These are phyloP conservation scores for Flaveria sonorensis DNA, from an alignment of 129 eudicot species.

Conservation along the genomic window DNA sequence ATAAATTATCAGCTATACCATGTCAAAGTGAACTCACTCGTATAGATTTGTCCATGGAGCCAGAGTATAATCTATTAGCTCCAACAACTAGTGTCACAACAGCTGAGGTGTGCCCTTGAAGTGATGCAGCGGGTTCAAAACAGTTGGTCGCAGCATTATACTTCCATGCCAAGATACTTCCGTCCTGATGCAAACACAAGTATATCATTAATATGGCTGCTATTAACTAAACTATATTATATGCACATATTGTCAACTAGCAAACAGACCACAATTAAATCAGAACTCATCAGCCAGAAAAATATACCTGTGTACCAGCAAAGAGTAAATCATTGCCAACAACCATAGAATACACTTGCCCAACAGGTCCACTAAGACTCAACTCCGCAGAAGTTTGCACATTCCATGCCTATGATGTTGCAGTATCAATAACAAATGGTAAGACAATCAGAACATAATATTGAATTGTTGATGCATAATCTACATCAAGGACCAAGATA, in stretches of 20 bases:
- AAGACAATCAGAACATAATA: constrained; percentile 1
- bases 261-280: neutral
- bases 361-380: constrained; percentile 87
- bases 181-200: constrained; percentile 52
- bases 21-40: constrained; percentile 44
- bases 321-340: constrained; percentile 83
- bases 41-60: constrained; percentile 91
- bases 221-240: too few species aligned
- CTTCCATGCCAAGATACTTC: constrained; percentile 88
- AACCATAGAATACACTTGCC: constrained; percentile 86
- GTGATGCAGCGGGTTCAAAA: constrained; percentile 96
- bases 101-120: constrained; percentile 78
- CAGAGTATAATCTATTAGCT: constrained; percentile 87
- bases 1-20: constrained; percentile 11
- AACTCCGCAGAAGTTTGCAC: constrained; percentile 70
- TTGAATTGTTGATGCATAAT: neutral
- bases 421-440: neutral
- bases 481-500: neutral
- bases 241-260: too few species aligned
- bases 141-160: constrained; percentile 64
- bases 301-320: constrained; percentile 85
- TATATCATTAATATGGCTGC: too few species aligned
- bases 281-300: neutral
- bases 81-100: constrained; percentile 91
- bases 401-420: constrained; percentile 78